Evolutionary conservation across 176 grass and related monocot genomes (phyloP).

Genomic region (Otatea glauca): DNA sequence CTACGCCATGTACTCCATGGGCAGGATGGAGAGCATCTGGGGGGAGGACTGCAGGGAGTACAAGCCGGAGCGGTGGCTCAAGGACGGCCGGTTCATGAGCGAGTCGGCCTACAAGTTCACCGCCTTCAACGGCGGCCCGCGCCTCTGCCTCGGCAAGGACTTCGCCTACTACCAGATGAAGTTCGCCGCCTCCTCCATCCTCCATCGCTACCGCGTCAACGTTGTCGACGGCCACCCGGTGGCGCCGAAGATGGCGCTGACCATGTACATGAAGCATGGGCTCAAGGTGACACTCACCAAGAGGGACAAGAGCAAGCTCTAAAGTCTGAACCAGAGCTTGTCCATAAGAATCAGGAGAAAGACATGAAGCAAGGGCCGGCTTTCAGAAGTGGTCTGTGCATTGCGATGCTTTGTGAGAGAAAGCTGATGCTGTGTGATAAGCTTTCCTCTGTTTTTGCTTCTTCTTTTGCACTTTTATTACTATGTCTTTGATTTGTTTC

Average conservation of each 20-base stretch:
- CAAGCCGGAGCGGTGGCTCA: conserved; percentile 92
- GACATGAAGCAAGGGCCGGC: not conserved
- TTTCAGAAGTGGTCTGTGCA: conserved; percentile 1
- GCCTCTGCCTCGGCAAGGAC: conserved; percentile 92
- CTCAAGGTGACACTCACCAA: conserved; percentile 75
- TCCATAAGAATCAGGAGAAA: not conserved
- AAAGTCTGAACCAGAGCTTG: not conserved
- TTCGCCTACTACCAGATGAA: conserved; percentile 99
- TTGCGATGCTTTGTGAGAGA: not conserved
- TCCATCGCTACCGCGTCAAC: conserved; percentile 65
- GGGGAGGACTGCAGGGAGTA: conserved; percentile 84
- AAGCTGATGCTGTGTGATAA: conserved; percentile 10
- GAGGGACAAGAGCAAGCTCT: conserved; percentile 58
- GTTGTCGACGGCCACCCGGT: conserved; percentile 73
- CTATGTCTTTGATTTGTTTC: conserved; percentile 38
- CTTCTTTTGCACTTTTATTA: not conserved
- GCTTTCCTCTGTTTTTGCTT: conserved; percentile 8
- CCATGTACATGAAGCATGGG: conserved; percentile 96
- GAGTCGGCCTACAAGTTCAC: conserved; percentile 97
- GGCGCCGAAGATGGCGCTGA: conserved; percentile 82
- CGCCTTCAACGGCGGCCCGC: conserved; percentile 87
- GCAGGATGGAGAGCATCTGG: conserved; percentile 96
- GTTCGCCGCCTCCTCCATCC: conserved; percentile 77
- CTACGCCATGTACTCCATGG: conserved; percentile 93
- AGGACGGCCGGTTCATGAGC: conserved; percentile 75